These are phyloP conservation scores for Rosellinia necatrix DNA, from an alignment of 2,329 filamentous ascomycete species.

Conservation along the genomic window DNA sequence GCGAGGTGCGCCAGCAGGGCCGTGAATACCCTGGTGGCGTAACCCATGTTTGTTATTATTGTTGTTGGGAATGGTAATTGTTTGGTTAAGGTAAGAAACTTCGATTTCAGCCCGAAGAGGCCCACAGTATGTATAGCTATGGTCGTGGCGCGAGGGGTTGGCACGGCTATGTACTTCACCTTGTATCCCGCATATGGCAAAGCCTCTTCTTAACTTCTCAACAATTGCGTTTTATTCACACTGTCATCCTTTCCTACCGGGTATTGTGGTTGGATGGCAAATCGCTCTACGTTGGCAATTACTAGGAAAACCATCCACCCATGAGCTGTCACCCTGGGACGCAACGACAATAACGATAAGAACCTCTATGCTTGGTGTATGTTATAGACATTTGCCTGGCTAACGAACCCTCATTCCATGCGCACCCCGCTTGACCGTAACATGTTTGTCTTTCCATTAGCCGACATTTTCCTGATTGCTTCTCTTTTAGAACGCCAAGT, in stretches of 20 bases:
- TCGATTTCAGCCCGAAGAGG: no score
- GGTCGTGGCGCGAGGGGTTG: slow-evolving; percentile 9
- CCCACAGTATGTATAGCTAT: not conserved
- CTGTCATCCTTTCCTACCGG: slow-evolving; percentile 5
- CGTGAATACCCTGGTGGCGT: not conserved
- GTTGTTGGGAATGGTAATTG: not conserved
- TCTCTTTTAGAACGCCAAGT: not conserved
- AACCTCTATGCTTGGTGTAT: not conserved
- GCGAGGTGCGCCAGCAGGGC: not conserved
- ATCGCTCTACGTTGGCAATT: not conserved
- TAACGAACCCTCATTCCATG: not conserved
- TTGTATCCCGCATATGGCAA: not conserved
- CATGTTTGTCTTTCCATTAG: not conserved
- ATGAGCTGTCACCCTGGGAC: not conserved
- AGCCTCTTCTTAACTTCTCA: no score
- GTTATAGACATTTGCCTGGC: not conserved
- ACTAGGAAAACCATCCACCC: not conserved
- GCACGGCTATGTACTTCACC: not conserved
- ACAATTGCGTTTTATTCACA: no score
- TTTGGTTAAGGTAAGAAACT: no score
- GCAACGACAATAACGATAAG: not conserved
- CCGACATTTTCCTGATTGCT: not conserved
- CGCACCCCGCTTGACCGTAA: not conserved
- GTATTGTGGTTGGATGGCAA: slow-evolving; percentile 14
- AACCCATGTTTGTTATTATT: slow-evolving; percentile 11